Percentiles rank a stretch among this genome's conserved stretches.
Evolutionary conservation across 805 yeast genomes (phyloP).

Genomic region (Ogataea thermomethanolica): DNA sequence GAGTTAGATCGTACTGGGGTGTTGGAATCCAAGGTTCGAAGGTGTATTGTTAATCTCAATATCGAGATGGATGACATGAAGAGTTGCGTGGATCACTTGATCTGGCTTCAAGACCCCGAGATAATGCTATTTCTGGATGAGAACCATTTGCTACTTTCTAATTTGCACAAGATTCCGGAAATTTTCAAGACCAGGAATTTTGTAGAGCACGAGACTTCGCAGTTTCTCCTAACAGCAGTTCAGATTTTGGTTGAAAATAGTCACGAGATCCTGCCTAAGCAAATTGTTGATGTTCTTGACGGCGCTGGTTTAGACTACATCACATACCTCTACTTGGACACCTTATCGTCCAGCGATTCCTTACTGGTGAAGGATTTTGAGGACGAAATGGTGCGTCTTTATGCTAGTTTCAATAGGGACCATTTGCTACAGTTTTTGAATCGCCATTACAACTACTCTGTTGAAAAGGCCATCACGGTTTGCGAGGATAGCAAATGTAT

Average conservation of each 20-base stretch:
- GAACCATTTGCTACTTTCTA: conserved; percentile 58
- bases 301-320: conserved; percentile 43
- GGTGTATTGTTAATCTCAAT: conserved; percentile 50
- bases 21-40: conserved; percentile 32
- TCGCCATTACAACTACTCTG: conserved; percentile 57
- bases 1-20: conserved; percentile 26
- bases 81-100: conserved; percentile 62
- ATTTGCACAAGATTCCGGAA: conserved; percentile 46
- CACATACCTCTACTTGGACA: conserved; percentile 62
- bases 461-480: conserved; percentile 63
- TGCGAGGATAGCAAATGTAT: conserved; percentile 53
- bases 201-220: conserved; percentile 35
- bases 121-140: conserved; percentile 56
- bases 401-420: conserved; percentile 55
- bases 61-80: conserved; percentile 54
- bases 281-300: conserved; percentile 47
- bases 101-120: conserved; percentile 49
- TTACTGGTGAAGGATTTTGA: conserved; percentile 55
- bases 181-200: conserved; percentile 38
- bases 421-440: conserved; percentile 60
- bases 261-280: conserved; percentile 58
- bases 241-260: conserved; percentile 57
- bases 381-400: conserved; percentile 61
- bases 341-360: conserved; percentile 54
- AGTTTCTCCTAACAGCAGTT: conserved; percentile 43